phyloP scores from a whole-genome alignment of 2,329 filamentous ascomycete species.

The Botrytis medusae region DNA sequence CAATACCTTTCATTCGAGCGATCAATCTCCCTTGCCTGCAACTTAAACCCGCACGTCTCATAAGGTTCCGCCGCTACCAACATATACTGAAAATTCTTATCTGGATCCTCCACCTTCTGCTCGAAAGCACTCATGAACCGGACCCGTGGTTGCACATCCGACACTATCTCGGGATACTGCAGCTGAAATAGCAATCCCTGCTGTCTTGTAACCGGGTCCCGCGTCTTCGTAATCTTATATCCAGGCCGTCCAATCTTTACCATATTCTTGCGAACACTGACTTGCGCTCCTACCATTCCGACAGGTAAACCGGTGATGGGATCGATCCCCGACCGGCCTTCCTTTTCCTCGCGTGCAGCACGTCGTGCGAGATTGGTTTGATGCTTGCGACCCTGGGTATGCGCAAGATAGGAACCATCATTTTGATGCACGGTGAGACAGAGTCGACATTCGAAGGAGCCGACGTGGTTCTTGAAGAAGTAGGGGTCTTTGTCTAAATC shows the following conservation, averaged over 20 bases:
- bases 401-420: constrained; percentile 96
- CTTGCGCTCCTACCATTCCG: constrained; percentile 67
- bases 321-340: constrained; percentile 68
- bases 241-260: constrained; percentile 95
- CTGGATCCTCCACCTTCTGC: constrained; percentile 91
- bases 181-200: constrained; percentile 93
- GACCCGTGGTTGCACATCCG: constrained; percentile 74
- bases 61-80: constrained; percentile 96
- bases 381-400: constrained; percentile 98
- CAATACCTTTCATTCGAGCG: constrained; percentile 84
- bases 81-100: constrained; percentile 92
- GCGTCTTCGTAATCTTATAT: constrained; percentile 96
- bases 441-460: constrained; percentile 94
- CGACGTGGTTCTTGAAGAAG: constrained; percentile 99
- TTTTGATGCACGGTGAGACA: constrained; percentile 98
- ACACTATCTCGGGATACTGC: constrained; percentile 87
- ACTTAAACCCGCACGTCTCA: constrained; percentile 95
- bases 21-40: constrained; percentile 91
- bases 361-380: constrained; percentile 96
- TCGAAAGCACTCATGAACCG: constrained; percentile 98
- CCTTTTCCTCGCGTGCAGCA: constrained; percentile 91
- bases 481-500: constrained; percentile 99
- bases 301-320: constrained; percentile 68
- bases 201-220: constrained; percentile 85
- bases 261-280: constrained; percentile 71